phyloP scores from a whole-genome alignment of 768 basidiomycete genomes.

The Asterophora lycoperdoides region DNA sequence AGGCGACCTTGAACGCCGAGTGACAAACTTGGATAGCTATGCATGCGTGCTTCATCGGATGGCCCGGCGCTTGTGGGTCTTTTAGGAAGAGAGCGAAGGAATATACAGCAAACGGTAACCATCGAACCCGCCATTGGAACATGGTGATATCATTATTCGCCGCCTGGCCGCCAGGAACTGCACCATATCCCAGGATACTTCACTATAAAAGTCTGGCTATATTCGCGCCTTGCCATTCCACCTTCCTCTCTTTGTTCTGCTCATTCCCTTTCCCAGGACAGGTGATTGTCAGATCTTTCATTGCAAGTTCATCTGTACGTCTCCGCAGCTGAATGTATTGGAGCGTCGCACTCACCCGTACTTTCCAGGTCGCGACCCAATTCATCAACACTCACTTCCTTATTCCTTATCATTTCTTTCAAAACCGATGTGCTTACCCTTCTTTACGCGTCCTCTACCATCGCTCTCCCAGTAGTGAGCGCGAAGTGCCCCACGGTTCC shows the following conservation, averaged over 20 bases:
- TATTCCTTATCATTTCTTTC: slow-evolving; percentile 28
- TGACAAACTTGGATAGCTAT: no score
- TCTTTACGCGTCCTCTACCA: slow-evolving; percentile 29
- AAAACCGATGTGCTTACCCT: slow-evolving; percentile 33
- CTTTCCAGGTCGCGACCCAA: slow-evolving; percentile 7
- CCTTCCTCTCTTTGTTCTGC: slow-evolving; percentile 21
- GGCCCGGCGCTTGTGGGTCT: background rate
- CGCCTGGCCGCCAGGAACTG: no score
- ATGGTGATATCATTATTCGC: background rate
- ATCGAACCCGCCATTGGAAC: slow-evolving; percentile 6
- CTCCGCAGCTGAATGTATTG: background rate
- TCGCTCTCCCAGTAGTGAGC: slow-evolving; percentile 40
- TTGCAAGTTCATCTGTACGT: slow-evolving; percentile 25
- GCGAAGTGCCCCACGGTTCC: slow-evolving; percentile 69
- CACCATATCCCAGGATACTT: background rate
- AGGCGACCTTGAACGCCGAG: no score
- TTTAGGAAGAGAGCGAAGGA: background rate
- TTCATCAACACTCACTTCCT: slow-evolving; percentile 13
- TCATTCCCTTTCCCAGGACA: slow-evolving; percentile 45
- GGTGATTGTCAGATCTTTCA: slow-evolving; percentile 42
- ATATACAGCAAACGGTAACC: background rate
- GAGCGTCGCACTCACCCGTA: background rate
- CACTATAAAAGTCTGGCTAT: slow-evolving; percentile 5
- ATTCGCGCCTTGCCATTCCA: background rate
- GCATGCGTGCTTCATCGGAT: no score